Percentiles rank a stretch among this genome's conserved stretches.
Conservation (phyloP, 2,329 filamentous ascomycete genomes). For the Claviceps pusilla region DNA sequence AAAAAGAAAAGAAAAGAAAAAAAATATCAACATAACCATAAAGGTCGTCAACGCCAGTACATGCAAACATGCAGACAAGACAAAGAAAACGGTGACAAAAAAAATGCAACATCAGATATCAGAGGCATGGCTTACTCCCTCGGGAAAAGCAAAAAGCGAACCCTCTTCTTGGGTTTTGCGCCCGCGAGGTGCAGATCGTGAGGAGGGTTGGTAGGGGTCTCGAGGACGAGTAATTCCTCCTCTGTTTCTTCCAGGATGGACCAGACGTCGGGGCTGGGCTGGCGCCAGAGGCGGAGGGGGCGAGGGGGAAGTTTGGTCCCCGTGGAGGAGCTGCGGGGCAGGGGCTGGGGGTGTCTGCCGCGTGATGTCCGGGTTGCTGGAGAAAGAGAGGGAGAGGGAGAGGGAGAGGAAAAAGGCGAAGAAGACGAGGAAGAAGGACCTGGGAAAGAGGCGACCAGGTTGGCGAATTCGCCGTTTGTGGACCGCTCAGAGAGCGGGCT, state of each 20-base stretch:
- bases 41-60: constrained; percentile 2
- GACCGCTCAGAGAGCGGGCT: constrained; percentile 18
- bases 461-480: constrained; percentile 16
- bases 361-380: background rate
- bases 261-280: constrained; percentile 45
- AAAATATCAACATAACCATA: background rate
- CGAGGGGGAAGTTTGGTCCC: constrained; percentile 17
- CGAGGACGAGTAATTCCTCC: constrained; percentile 32
- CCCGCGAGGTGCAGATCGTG: background rate
- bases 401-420: too few species aligned
- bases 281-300: constrained; percentile 34
- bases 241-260: constrained; percentile 45
- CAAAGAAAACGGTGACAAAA: background rate
- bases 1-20: background rate
- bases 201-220: constrained; percentile 16
- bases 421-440: constrained; percentile 1
- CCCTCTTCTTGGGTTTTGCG: constrained; percentile 38
- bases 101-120: background rate
- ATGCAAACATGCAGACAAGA: constrained; percentile 2
- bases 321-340: constrained; percentile 1
- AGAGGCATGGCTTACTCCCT: constrained; percentile 16
- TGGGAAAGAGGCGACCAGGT: constrained; percentile 6
- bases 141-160: constrained; percentile 37
- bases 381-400: background rate
- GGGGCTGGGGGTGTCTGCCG: constrained; percentile 2